Percentiles rank a stretch among this genome's conserved stretches.
Conservation (phyloP, 2,329 filamentous ascomycete species). For the Ophiocordyceps sinensis region DNA sequence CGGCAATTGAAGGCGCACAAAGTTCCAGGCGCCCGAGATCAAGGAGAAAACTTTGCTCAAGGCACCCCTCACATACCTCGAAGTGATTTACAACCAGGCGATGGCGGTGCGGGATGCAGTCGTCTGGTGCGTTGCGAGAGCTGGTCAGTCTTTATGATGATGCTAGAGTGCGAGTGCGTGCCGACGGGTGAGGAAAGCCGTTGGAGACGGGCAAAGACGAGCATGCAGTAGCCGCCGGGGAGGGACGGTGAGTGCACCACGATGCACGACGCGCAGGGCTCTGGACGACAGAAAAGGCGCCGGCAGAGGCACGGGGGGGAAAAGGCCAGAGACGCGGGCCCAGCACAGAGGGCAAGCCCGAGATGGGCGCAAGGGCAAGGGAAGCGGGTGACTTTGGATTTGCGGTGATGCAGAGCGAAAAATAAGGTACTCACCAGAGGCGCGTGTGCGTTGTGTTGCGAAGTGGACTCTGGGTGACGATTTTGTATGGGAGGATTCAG, state of each 20-base stretch:
- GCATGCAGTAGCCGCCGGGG: background rate
- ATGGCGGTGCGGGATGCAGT: conserved; percentile 12
- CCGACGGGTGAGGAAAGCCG: conserved; percentile 1
- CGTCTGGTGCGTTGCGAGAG: conserved; percentile 3
- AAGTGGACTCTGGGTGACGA: conserved; percentile 21
- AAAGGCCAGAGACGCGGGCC: background rate
- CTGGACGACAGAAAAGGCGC: conserved; percentile 6
- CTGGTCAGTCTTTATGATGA: conserved; percentile 6
- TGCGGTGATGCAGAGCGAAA: conserved; percentile 9
- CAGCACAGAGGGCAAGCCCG: background rate
- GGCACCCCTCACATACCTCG: conserved; percentile 19
- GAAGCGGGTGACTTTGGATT: conserved; percentile 20
- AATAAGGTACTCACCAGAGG: conserved; percentile 38
- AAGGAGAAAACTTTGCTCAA: conserved; percentile 9
- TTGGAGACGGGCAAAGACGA: background rate
- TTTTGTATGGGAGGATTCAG: conserved; percentile 36
- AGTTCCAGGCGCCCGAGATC: too few species aligned
- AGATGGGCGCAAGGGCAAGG: conserved; percentile 3
- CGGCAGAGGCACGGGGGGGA: conserved; percentile 2
- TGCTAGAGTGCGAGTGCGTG: conserved; percentile 2
- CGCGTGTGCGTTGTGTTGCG: conserved; percentile 23
- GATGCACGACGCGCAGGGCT: conserved; percentile 6
- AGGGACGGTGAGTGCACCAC: conserved; percentile 1
- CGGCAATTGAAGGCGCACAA: conserved; percentile 14
- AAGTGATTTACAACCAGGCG: conserved; percentile 7